phyloP scores from a whole-genome alignment of 306 rosid genomes.

The Cicer yamashitae region DNA sequence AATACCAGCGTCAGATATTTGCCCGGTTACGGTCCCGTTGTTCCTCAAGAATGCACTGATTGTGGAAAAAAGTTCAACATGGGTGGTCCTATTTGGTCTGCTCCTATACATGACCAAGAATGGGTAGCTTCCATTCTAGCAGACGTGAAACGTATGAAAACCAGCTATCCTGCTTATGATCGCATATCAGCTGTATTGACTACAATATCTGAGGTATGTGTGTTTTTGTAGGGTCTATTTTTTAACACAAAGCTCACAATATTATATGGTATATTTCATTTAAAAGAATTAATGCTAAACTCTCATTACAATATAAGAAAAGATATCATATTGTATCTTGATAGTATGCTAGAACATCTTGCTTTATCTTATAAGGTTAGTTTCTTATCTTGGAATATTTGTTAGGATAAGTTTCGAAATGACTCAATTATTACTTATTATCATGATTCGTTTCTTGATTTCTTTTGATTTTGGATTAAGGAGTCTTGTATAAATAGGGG shows the following conservation, averaged over 20 bases:
- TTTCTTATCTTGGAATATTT: no score
- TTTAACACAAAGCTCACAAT: not conserved
- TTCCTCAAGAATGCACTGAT: constrained; percentile 86
- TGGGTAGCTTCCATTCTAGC: constrained; percentile 86
- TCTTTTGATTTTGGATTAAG: no score
- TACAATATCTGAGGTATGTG: constrained; percentile 87
- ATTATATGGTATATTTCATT: not conserved
- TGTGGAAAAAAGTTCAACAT: constrained; percentile 91
- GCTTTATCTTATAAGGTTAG: no score
- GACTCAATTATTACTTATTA: no score
- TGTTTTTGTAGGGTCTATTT: constrained; percentile 12
- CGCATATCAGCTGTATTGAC: constrained; percentile 90
- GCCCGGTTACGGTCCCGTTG: constrained; percentile 91
- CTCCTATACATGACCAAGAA: constrained; percentile 94
- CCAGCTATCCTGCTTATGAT: constrained; percentile 82
- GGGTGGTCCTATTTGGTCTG: constrained; percentile 99
- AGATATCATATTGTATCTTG: no score
- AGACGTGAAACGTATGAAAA: constrained; percentile 72
- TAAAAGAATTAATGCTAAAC: not conserved
- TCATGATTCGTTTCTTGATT: no score
- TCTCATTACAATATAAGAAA: not conserved
- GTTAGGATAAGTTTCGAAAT: no score
- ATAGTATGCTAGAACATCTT: no score
- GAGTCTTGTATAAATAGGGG: no score
- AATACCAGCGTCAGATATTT: constrained; percentile 81